phyloP scores from a whole-genome alignment of 2,329 filamentous ascomycete genomes.

The Reticulascus tulasneorum region DNA sequence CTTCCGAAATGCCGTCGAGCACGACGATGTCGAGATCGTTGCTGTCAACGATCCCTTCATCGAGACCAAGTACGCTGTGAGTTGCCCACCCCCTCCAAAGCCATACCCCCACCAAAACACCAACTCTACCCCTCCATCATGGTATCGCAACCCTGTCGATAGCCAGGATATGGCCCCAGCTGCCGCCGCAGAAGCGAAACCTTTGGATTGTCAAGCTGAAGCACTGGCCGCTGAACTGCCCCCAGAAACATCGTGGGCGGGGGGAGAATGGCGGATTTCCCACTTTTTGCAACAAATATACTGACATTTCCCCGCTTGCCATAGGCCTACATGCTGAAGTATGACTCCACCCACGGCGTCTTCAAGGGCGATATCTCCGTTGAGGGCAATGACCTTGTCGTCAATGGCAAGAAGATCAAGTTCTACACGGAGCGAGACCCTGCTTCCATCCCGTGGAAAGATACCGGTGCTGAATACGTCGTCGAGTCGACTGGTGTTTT shows the following conservation, averaged over 20 bases:
- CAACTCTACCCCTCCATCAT: constrained; percentile 2
- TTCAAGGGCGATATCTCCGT: constrained; percentile 91
- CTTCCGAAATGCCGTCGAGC: constrained; percentile 95
- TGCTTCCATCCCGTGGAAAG: constrained; percentile 81
- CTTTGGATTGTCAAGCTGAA: neutral
- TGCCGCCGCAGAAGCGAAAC: neutral
- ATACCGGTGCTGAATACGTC: constrained; percentile 86
- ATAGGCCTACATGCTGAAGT: constrained; percentile 99
- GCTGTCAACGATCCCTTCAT: constrained; percentile 99
- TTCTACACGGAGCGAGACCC: constrained; percentile 96
- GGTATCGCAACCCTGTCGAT: neutral
- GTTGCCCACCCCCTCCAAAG: too few relatives aligned
- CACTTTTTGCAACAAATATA: too few relatives aligned
- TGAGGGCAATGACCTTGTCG: constrained; percentile 66
- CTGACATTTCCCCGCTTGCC: constrained; percentile 11
- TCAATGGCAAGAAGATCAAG: constrained; percentile 93
- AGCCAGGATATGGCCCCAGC: constrained; percentile 1
- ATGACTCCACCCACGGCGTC: constrained; percentile 92
- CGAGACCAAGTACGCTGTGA: constrained; percentile 93
- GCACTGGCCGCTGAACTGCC: neutral
- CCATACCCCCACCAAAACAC: constrained; percentile 5
- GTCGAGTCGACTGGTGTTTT: constrained; percentile 99
- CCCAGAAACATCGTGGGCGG: too few relatives aligned
- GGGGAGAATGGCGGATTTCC: neutral
- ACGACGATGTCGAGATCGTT: constrained; percentile 84